Evolutionary conservation across 2,329 filamentous ascomycete species (phyloP).

Genomic region (Sporothrix globosa): DNA sequence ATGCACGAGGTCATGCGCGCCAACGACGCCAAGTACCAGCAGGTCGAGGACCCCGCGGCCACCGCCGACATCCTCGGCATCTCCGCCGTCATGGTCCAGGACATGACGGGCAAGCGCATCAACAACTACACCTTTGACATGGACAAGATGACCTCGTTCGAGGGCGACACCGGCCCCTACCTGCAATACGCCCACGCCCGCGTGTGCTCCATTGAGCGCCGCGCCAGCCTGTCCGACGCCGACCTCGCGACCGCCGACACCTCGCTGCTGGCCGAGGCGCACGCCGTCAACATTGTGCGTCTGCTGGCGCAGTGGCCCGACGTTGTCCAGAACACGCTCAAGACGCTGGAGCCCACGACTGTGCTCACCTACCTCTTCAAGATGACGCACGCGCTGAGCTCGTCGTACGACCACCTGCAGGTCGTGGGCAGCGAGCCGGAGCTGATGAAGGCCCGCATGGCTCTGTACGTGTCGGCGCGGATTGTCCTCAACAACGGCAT

Average conservation of each 20-base stretch:
- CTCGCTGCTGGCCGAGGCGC: slow-evolving; percentile 68
- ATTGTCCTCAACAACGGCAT: slow-evolving; percentile 82
- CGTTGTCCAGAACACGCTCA: slow-evolving; percentile 79
- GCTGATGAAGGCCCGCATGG: slow-evolving; percentile 72
- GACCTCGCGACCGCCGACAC: slow-evolving; percentile 68
- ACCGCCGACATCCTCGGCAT: slow-evolving; percentile 90
- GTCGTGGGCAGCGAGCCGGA: slow-evolving; percentile 79
- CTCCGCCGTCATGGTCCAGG: slow-evolving; percentile 95
- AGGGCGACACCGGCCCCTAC: slow-evolving; percentile 83
- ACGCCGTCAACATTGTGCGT: slow-evolving; percentile 73
- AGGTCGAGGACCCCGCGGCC: slow-evolving; percentile 79
- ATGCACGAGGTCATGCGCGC: slow-evolving; percentile 98
- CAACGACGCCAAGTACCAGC: slow-evolving; percentile 86
- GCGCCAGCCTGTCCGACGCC: slow-evolving; percentile 56
- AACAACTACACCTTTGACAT: slow-evolving; percentile 76
- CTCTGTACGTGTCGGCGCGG: slow-evolving; percentile 75
- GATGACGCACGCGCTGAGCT: slow-evolving; percentile 80
- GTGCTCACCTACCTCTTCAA: slow-evolving; percentile 71
- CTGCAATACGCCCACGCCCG: slow-evolving; percentile 82
- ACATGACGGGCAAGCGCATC: slow-evolving; percentile 87
- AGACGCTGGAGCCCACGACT: slow-evolving; percentile 71
- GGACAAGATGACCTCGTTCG: slow-evolving; percentile 79
- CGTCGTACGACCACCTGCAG: slow-evolving; percentile 78
- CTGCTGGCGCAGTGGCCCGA: slow-evolving; percentile 84
- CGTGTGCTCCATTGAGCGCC: slow-evolving; percentile 65